These are phyloP conservation scores for Phytomonas francai DNA, from an alignment of 208 protist genomes.

Conservation along the genomic window DNA sequence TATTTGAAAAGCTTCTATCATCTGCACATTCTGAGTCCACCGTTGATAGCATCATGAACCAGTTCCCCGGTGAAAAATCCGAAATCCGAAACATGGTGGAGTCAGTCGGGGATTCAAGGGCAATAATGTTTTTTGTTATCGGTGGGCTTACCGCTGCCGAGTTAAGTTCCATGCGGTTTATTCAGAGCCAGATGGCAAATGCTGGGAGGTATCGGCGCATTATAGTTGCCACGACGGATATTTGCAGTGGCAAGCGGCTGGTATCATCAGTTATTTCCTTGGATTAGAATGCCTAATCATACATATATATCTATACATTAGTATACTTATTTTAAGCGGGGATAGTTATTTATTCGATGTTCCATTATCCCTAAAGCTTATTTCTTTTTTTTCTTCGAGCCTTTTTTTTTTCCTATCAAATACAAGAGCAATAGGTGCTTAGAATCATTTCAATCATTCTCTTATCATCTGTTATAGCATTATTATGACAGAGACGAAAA, in stretches of 20 bases:
- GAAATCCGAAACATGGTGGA: slow-evolving; percentile 43
- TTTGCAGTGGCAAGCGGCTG: slow-evolving; percentile 51
- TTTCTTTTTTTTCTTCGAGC: slow-evolving; percentile 7
- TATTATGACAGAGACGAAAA: slow-evolving; percentile 27
- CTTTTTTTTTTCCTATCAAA: slow-evolving; percentile 7
- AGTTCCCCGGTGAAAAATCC: slow-evolving; percentile 40
- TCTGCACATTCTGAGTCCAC: slow-evolving; percentile 34
- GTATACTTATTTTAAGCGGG: not conserved
- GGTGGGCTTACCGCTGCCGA: slow-evolving; percentile 92
- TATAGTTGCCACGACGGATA: slow-evolving; percentile 50
- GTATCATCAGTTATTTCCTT: slow-evolving; percentile 51
- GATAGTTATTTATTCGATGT: not conserved
- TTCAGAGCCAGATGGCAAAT: slow-evolving; percentile 45
- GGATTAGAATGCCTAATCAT: slow-evolving; percentile 5
- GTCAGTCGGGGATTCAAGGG: slow-evolving; percentile 20
- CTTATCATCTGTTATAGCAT: not conserved
- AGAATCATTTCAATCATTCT: not conserved
- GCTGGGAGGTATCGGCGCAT: slow-evolving; percentile 32
- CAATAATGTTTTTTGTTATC: slow-evolving; percentile 87
- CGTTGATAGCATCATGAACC: slow-evolving; percentile 23
- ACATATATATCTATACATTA: slow-evolving; percentile 6
- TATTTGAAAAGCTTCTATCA: slow-evolving; percentile 40
- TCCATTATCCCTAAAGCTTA: slow-evolving; percentile 6
- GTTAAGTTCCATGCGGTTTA: slow-evolving; percentile 84
- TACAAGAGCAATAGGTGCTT: not conserved